These are phyloP conservation scores for Arabis alpina DNA, from an alignment of 345 rosid genomes.

Conservation along the genomic window DNA sequence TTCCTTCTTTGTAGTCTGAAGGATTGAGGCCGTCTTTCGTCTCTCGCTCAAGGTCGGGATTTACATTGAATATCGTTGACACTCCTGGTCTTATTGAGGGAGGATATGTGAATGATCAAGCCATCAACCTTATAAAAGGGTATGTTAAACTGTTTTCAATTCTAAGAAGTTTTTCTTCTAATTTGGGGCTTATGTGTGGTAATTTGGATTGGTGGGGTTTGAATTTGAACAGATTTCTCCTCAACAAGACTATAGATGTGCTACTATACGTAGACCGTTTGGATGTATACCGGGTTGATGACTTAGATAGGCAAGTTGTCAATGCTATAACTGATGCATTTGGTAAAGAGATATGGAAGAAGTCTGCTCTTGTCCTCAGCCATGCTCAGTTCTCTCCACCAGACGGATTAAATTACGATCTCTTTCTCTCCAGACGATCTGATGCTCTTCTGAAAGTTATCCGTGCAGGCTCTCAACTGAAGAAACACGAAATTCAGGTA, in stretches of 20 bases:
- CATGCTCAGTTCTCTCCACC: constrained; percentile 93
- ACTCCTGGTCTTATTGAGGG: constrained; percentile 90
- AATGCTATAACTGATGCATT: constrained; percentile 74
- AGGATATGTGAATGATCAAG: constrained; percentile 81
- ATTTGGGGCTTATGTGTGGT: constrained; percentile 24
- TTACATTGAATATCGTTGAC: constrained; percentile 75
- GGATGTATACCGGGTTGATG: constrained; percentile 86
- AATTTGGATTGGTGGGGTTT: constrained; percentile 19
- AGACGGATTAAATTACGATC: constrained; percentile 69
- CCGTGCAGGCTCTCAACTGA: constrained; percentile 56
- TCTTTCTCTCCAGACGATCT: constrained; percentile 66
- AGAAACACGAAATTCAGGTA: constrained; percentile 59
- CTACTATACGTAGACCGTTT: constrained; percentile 78
- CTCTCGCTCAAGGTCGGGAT: constrained; percentile 74
- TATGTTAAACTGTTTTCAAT: constrained; percentile 33
- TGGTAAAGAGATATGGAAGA: constrained; percentile 84
- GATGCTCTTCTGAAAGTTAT: constrained; percentile 70
- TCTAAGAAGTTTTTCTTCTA: constrained; percentile 1
- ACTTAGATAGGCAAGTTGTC: constrained; percentile 76
- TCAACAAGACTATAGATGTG: constrained; percentile 74
- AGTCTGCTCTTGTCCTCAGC: constrained; percentile 78
- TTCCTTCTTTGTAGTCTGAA: constrained; percentile 54
- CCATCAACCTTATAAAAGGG: constrained; percentile 76
- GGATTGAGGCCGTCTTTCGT: constrained; percentile 73
- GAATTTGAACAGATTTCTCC: constrained; percentile 58